Evolutionary conservation across 257 asterid genomes (phyloP).

Genomic region (Solanum bulbocastanum): DNA sequence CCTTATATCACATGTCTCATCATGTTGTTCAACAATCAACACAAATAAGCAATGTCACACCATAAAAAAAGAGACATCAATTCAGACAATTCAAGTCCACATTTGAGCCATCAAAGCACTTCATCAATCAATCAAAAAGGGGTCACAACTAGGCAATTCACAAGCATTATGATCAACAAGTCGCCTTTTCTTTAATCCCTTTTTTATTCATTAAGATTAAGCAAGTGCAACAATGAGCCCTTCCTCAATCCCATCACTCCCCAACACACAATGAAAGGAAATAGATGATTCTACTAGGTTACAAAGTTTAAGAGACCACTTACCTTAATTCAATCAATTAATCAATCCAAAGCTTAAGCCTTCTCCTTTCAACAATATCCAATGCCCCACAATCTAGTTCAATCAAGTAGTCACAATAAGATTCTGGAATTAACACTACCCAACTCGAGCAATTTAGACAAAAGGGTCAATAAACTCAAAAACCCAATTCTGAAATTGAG

Average conservation of each 20-base stretch:
- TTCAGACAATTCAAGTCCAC: neutral
- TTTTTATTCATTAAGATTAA: neutral
- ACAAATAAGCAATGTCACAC: neutral
- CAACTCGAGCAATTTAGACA: neutral
- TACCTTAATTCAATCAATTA: neutral
- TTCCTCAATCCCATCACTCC: neutral
- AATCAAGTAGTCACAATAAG: neutral
- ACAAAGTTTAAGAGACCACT: neutral
- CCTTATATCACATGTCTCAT: neutral
- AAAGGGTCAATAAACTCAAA: neutral
- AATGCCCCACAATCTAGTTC: neutral
- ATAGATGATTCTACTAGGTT: neutral
- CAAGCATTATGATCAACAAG: neutral
- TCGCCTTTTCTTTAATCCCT: neutral
- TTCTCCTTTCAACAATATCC: neutral
- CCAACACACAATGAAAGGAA: neutral
- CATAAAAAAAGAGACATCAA: neutral
- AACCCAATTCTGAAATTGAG: neutral
- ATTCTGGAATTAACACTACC: neutral
- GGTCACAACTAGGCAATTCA: neutral
- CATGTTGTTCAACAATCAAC: neutral
- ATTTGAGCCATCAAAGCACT: neutral
- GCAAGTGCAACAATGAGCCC: neutral
- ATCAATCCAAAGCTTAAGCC: neutral
- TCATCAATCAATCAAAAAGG: neutral